These are phyloP conservation scores for Santalum album DNA, from an alignment of 164 flowering plant genomes.

Conservation along the genomic window DNA sequence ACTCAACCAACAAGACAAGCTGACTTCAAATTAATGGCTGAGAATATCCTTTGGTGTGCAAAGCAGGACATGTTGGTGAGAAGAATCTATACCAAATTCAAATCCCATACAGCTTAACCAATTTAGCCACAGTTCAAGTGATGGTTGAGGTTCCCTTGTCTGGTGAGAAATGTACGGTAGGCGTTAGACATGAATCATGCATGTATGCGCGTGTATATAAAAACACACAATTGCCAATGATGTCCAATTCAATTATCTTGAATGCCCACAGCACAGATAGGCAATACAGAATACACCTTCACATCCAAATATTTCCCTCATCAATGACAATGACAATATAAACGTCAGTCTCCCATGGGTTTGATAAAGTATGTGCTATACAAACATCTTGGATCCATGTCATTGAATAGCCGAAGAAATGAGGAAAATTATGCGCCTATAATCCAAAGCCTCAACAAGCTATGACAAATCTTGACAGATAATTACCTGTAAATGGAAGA, in stretches of 20 bases:
- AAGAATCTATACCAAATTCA: not conserved
- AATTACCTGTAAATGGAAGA: conserved; percentile 93
- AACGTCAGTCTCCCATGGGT: no score
- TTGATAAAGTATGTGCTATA: no score
- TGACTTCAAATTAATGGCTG: not conserved
- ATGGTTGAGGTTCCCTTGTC: not conserved
- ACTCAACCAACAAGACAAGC: not conserved
- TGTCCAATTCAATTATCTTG: not conserved
- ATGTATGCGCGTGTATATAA: no score
- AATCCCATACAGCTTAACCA: not conserved
- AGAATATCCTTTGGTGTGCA: not conserved
- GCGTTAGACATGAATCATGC: not conserved
- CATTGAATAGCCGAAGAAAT: not conserved
- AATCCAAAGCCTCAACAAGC: not conserved
- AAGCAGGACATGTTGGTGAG: not conserved
- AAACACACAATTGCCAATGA: not conserved
- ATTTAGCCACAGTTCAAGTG: not conserved
- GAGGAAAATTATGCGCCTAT: not conserved
- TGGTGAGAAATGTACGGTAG: no score
- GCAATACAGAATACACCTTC: not conserved
- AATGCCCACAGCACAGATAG: not conserved
- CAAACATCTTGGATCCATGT: not conserved
- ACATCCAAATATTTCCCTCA: not conserved
- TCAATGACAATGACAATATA: not conserved
- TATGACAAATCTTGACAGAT: not conserved